A percentile compares a stretch with the other conserved stretches of the same genome.
Evolutionary conservation across 257 asterid genomes (phyloP).

Genomic region (Coffea eugenioides): DNA sequence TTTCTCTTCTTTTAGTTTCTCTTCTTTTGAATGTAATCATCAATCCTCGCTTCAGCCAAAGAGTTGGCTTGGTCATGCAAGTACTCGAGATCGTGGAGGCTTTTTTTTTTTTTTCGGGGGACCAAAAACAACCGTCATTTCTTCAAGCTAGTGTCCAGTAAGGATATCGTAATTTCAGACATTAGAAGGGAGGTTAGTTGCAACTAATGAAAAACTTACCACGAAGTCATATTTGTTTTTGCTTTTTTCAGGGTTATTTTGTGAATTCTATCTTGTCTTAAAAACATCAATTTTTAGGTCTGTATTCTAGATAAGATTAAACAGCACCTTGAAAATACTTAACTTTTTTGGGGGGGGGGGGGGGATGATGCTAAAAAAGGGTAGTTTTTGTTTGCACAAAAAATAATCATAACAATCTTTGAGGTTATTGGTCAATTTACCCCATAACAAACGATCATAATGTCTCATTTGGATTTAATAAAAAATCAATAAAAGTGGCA

Average conservation of each 20-base stretch:
- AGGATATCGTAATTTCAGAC: background rate
- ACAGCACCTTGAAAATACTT: too few species aligned
- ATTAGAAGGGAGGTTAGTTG: background rate
- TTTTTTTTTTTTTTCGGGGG: background rate
- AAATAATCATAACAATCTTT: background rate
- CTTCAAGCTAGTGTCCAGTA: background rate
- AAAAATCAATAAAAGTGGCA: background rate
- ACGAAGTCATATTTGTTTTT: too few species aligned
- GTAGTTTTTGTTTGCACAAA: too few species aligned
- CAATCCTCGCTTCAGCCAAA: background rate
- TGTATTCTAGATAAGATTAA: background rate
- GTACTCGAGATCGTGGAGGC: conserved; percentile 12
- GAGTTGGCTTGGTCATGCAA: conserved; percentile 2
- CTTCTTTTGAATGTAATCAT: conserved; percentile 18
- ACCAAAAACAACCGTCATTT: background rate
- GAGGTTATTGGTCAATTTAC: background rate
- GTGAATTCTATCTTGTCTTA: background rate
- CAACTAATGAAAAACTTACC: too few species aligned
- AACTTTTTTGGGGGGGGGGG: too few species aligned
- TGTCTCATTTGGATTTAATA: background rate
- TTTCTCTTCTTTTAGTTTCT: background rate
- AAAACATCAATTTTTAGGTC: background rate
- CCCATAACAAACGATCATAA: too few species aligned
- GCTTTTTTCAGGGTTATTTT: too few species aligned
- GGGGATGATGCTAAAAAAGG: background rate